phyloP scores from a whole-genome alignment of 2,329 filamentous ascomycete species.

The Aspergillus fumigatiaffinis region DNA sequence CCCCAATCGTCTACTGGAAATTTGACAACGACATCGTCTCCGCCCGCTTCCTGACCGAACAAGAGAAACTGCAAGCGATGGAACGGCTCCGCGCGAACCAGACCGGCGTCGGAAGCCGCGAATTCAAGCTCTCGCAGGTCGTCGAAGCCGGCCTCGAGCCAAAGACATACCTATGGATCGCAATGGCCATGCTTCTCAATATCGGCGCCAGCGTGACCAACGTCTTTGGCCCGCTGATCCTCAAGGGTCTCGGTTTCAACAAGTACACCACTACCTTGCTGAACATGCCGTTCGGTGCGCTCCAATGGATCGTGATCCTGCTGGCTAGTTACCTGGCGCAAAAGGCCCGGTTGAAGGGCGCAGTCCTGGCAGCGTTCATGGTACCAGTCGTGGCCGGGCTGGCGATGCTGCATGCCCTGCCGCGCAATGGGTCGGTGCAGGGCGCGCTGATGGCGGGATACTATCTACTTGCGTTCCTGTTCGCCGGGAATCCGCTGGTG shows the following conservation, averaged over 20 bases:
- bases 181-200: slow-evolving; percentile 59
- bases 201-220: slow-evolving; percentile 62
- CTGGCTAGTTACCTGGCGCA: slow-evolving; percentile 56
- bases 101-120: slow-evolving; percentile 43
- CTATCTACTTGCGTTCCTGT: slow-evolving; percentile 64
- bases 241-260: slow-evolving; percentile 58
- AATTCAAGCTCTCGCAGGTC: slow-evolving; percentile 46
- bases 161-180: slow-evolving; percentile 57
- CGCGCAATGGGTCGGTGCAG: slow-evolving; percentile 40
- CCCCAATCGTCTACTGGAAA: slow-evolving; percentile 56
- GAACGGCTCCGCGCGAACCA: slow-evolving; percentile 51
- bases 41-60: slow-evolving; percentile 45
- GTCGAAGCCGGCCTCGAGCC: slow-evolving; percentile 41
- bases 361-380: slow-evolving; percentile 51
- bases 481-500: slow-evolving; percentile 62
- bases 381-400: slow-evolving; percentile 59
- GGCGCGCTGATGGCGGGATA: slow-evolving; percentile 56
- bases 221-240: slow-evolving; percentile 62
- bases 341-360: slow-evolving; percentile 54
- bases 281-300: slow-evolving; percentile 63
- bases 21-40: slow-evolving; percentile 56
- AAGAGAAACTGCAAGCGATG: slow-evolving; percentile 45
- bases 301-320: slow-evolving; percentile 60
- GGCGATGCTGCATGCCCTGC: slow-evolving; percentile 53
- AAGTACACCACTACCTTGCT: slow-evolving; percentile 56